These are phyloP conservation scores for Chiua virens DNA, from an alignment of 768 basidiomycete species.

Conservation along the genomic window DNA sequence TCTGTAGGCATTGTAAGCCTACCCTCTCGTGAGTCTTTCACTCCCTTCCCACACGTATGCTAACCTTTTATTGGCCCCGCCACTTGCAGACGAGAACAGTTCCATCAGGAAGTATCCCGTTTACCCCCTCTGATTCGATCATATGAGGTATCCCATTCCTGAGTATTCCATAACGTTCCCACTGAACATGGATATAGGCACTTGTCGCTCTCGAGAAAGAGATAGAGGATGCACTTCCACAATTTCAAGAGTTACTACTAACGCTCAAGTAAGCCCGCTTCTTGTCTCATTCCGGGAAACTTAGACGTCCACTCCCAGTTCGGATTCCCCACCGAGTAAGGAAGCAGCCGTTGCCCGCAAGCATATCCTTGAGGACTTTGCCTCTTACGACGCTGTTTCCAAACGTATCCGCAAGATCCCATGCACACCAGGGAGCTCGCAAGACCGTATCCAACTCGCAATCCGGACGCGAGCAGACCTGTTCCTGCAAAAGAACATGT, in stretches of 20 bases:
- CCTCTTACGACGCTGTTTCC: slow-evolving; percentile 84
- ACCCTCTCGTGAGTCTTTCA: slow-evolving; percentile 64
- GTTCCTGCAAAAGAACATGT: slow-evolving; percentile 91
- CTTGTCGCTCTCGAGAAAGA: slow-evolving; percentile 80
- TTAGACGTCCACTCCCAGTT: slow-evolving; percentile 16
- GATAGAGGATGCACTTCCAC: slow-evolving; percentile 84
- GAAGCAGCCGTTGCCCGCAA: slow-evolving; percentile 75
- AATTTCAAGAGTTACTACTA: slow-evolving; percentile 83
- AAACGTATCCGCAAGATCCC: slow-evolving; percentile 82
- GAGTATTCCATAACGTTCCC: neutral
- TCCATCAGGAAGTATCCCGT: slow-evolving; percentile 58
- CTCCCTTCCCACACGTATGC: neutral
- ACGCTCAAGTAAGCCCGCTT: slow-evolving; percentile 52
- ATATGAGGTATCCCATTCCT: slow-evolving; percentile 56
- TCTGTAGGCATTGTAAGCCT: slow-evolving; percentile 82
- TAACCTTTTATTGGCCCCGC: neutral
- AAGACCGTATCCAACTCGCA: slow-evolving; percentile 82
- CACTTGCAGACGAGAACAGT: slow-evolving; percentile 68
- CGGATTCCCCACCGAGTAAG: slow-evolving; percentile 55
- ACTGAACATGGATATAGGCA: slow-evolving; percentile 39
- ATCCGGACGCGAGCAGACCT: slow-evolving; percentile 72
- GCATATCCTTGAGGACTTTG: slow-evolving; percentile 79
- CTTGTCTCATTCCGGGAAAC: slow-evolving; percentile 11
- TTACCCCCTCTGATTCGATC: slow-evolving; percentile 66
- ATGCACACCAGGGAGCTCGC: slow-evolving; percentile 64